phyloP scores from a whole-genome alignment of 179 eudicot genomes.

The Kewa caespitosa region DNA sequence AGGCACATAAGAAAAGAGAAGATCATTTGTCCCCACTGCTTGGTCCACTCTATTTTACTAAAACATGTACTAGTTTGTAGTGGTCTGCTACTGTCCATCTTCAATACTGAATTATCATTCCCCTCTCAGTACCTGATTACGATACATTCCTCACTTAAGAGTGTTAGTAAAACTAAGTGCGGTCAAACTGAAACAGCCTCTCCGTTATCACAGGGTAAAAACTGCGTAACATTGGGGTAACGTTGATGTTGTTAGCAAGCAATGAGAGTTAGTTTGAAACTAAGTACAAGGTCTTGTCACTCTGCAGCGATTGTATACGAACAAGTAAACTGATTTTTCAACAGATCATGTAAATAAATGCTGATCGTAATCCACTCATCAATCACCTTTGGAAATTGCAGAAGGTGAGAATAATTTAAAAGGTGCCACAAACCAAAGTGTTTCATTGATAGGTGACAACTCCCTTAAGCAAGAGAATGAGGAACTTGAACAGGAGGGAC shows the following conservation, averaged over 20 bases:
- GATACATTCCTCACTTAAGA: not conserved
- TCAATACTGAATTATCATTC: constrained; percentile 13
- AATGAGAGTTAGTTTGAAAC: not conserved
- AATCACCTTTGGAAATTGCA: not conserved
- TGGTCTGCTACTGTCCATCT: constrained; percentile 32
- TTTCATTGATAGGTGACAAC: not conserved
- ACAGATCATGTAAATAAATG: not conserved
- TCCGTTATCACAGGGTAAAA: too few species aligned
- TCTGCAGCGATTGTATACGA: not conserved
- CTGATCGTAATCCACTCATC: not conserved
- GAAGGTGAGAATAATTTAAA: not conserved
- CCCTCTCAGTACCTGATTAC: not conserved
- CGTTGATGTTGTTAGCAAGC: too few species aligned
- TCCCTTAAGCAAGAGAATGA: not conserved
- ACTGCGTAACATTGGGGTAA: too few species aligned
- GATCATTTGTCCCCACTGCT: constrained; percentile 27
- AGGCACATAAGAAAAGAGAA: constrained; percentile 25
- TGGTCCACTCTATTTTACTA: constrained; percentile 20
- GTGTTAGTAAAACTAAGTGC: not conserved
- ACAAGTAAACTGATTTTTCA: not conserved
- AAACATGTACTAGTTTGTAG: constrained; percentile 6
- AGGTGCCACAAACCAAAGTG: not conserved
- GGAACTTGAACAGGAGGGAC: not conserved
- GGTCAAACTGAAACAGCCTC: too few species aligned
- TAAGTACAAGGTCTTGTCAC: not conserved